phyloP scores from a whole-genome alignment of 805 yeast species.

The Lipomyces spencermartinsiae region DNA sequence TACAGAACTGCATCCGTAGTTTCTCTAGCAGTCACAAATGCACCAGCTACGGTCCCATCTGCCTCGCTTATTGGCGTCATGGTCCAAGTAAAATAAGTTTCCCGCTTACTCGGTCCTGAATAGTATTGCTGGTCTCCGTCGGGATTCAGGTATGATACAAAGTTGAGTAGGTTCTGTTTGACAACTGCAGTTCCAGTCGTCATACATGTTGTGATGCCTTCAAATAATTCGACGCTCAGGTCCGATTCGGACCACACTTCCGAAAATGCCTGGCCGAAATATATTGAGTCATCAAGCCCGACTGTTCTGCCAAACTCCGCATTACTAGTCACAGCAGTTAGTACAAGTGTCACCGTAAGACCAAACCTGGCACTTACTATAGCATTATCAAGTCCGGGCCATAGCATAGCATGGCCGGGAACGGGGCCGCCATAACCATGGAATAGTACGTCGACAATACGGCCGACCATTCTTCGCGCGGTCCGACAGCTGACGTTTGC shows the following conservation, averaged over 20 bases:
- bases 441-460: conserved; percentile 17
- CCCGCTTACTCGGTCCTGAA: conserved; percentile 14
- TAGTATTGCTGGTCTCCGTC: conserved; percentile 2
- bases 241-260: conserved; percentile 30
- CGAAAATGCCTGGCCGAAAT: conserved; percentile 27
- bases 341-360: background rate
- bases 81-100: conserved; percentile 33
- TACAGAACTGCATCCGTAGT: conserved; percentile 43
- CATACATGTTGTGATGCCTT: conserved; percentile 28
- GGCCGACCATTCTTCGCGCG: conserved; percentile 25
- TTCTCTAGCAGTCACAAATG: conserved; percentile 36
- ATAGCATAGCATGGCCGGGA: conserved; percentile 31
- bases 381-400: conserved; percentile 26
- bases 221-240: conserved; percentile 24
- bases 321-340: conserved; percentile 20
- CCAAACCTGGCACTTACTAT: conserved; percentile 21
- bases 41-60: conserved; percentile 43
- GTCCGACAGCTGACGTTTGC: conserved; percentile 24
- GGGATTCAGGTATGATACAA: conserved; percentile 9
- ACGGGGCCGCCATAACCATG: conserved; percentile 27
- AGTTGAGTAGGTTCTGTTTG: conserved; percentile 22
- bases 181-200: conserved; percentile 20
- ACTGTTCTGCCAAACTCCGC: conserved; percentile 26
- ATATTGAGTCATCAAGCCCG: conserved; percentile 22
- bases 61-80: conserved; percentile 36